Evolutionary conservation across 208 protist species (phyloP).

Genomic region (Eutreptiella sp.): DNA sequence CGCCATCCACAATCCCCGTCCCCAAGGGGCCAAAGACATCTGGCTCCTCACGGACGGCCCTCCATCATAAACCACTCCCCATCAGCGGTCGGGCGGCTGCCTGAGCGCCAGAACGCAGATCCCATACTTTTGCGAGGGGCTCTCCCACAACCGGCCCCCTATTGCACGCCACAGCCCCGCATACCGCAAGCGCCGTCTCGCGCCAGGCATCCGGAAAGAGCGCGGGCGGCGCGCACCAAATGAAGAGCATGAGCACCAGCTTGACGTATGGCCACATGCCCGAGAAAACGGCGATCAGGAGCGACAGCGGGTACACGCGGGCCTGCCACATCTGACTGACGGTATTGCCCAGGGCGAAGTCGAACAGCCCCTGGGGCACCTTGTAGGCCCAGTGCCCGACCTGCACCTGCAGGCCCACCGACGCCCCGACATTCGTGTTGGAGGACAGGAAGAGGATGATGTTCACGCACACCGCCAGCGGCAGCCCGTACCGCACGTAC

Average conservation of each 20-base stretch:
- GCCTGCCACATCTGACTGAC: conserved; percentile 74
- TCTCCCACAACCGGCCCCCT: too few species aligned
- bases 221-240: conserved; percentile 52
- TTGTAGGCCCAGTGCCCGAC: conserved; percentile 18
- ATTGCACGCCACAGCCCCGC: too few species aligned
- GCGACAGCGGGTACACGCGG: conserved; percentile 58
- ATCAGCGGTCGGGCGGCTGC: too few species aligned
- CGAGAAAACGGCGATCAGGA: conserved; percentile 81
- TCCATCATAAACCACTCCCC: too few species aligned
- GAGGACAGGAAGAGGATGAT: conserved; percentile 50
- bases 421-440: conserved; percentile 46
- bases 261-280: conserved; percentile 88
- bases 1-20: too few species aligned
- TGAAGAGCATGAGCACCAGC: conserved; percentile 54
- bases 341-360: conserved; percentile 69
- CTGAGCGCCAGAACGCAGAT: too few species aligned
- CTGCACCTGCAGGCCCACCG: conserved; percentile 35
- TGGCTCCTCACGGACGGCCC: too few species aligned
- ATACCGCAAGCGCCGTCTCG: conserved; percentile 50
- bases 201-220: conserved; percentile 46
- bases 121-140: too few species aligned
- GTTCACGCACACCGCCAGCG: conserved; percentile 35
- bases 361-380: conserved; percentile 49
- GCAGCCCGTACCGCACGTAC: conserved; percentile 29
- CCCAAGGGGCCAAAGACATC: too few species aligned